Evolutionary conservation across 768 basidiomycete species (phyloP).

Genomic region (Xerocomellus amylosporus): DNA sequence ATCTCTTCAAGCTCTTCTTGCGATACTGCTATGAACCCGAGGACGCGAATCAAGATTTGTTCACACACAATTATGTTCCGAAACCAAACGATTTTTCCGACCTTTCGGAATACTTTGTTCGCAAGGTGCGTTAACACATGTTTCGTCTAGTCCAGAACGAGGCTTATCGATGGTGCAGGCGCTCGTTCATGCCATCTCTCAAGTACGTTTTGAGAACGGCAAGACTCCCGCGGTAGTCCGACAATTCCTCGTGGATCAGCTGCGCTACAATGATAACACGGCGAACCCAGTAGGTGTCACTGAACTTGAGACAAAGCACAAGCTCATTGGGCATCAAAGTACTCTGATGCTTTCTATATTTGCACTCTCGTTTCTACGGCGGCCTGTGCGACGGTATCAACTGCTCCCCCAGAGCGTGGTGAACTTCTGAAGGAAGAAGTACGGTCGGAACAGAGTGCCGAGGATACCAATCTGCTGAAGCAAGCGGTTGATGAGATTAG

Average conservation of each 20-base stretch:
- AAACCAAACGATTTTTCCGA: constrained; percentile 94
- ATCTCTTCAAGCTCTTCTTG: constrained; percentile 92
- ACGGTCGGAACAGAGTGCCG: constrained; percentile 60
- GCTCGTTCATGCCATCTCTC: constrained; percentile 78
- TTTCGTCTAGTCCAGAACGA: background rate
- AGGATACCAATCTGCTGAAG: constrained; percentile 68
- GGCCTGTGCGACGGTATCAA: constrained; percentile 75
- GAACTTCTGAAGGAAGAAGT: constrained; percentile 71
- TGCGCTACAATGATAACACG: constrained; percentile 96
- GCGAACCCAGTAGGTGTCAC: constrained; percentile 67
- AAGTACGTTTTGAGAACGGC: constrained; percentile 82
- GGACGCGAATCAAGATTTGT: constrained; percentile 77
- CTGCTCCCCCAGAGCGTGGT: constrained; percentile 74
- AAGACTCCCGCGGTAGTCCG: constrained; percentile 84
- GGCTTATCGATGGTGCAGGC: constrained; percentile 43
- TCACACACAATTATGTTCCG: constrained; percentile 86
- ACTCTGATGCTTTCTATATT: constrained; percentile 88
- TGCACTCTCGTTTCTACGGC: constrained; percentile 81
- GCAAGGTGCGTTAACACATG: constrained; percentile 57
- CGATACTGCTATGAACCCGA: constrained; percentile 89
- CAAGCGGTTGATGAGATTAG: constrained; percentile 80
- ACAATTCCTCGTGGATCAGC: constrained; percentile 84
- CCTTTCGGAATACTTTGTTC: constrained; percentile 89
- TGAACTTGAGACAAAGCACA: background rate
- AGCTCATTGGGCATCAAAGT: constrained; percentile 45